phyloP scores from a whole-genome alignment of 371 early-diverging fungal species.

The Blastocladiella emersonii region DNA sequence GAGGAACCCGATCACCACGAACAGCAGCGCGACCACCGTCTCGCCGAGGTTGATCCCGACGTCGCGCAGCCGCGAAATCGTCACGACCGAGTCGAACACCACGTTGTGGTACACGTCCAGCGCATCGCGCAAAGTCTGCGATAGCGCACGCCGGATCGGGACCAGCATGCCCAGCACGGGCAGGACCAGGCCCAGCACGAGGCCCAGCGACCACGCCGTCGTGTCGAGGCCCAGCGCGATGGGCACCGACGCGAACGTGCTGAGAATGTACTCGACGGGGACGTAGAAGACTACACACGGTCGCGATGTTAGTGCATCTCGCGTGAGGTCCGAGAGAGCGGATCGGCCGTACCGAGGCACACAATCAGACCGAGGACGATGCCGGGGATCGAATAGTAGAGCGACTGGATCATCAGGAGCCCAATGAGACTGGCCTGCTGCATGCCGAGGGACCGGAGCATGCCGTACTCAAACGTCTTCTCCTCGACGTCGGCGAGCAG shows the following conservation, averaged over 20 bases:
- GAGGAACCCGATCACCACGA: slow-evolving; percentile 15
- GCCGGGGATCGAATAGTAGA: slow-evolving; percentile 15
- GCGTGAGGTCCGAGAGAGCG: too few relatives aligned
- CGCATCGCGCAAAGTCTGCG: slow-evolving; percentile 15
- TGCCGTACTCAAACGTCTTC: slow-evolving; percentile 21
- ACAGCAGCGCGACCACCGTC: slow-evolving; percentile 7
- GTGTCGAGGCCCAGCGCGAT: slow-evolving; percentile 5
- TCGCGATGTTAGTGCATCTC: too few relatives aligned
- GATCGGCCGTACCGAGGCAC: slow-evolving; percentile 5
- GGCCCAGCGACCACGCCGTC: slow-evolving; percentile 8
- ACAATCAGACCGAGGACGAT: slow-evolving; percentile 13
- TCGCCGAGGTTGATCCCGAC: slow-evolving; percentile 10
- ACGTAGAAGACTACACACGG: slow-evolving; percentile 7
- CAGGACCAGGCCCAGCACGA: slow-evolving; percentile 11
- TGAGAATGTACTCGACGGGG: slow-evolving; percentile 10
- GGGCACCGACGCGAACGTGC: slow-evolving; percentile 5
- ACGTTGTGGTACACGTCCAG: slow-evolving; percentile 15
- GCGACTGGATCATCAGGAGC: slow-evolving; percentile 10
- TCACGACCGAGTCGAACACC: slow-evolving; percentile 8
- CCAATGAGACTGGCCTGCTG: slow-evolving; percentile 8
- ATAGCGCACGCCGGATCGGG: slow-evolving; percentile 14
- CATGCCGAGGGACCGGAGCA: slow-evolving; percentile 16
- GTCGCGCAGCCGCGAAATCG: slow-evolving; percentile 8
- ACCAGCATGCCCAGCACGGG: slow-evolving; percentile 17
- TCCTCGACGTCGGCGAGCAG: slow-evolving; percentile 16